Conservation (phyloP, 1,139 yeast species). For the Pichia sp. region DNA sequence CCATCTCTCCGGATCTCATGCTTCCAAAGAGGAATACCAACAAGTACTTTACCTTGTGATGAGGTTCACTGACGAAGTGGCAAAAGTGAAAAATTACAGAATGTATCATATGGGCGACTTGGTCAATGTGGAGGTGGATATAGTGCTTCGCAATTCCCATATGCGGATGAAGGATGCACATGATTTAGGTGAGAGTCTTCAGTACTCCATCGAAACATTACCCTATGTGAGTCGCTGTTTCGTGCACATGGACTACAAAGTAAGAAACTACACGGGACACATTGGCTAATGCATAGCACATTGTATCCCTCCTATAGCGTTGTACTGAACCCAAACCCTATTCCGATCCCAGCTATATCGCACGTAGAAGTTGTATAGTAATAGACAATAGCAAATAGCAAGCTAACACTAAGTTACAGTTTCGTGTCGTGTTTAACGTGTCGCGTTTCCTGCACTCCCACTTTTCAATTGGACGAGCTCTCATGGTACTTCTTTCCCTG, state of each 20-base stretch:
- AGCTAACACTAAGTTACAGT: no score
- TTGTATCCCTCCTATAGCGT: not conserved
- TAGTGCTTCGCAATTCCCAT: slow-evolving; percentile 46
- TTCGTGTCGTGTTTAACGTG: no score
- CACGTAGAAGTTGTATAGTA: no score
- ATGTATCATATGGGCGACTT: slow-evolving; percentile 79
- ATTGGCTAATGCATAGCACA: slow-evolving; percentile 14
- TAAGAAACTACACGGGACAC: slow-evolving; percentile 47
- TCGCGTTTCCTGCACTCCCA: no score
- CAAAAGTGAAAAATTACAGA: slow-evolving; percentile 57
- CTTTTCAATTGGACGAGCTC: no score
- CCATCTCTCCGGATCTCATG: slow-evolving; percentile 70
- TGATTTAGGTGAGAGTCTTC: slow-evolving; percentile 75
- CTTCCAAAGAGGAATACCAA: slow-evolving; percentile 55
- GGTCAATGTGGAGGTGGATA: slow-evolving; percentile 68
- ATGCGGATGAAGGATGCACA: slow-evolving; percentile 61
- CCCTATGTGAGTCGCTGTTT: slow-evolving; percentile 76
- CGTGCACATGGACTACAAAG: slow-evolving; percentile 71
- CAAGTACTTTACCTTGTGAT: slow-evolving; percentile 59
- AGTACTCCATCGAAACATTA: slow-evolving; percentile 70
- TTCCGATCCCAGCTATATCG: no score
- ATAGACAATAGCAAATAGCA: no score
- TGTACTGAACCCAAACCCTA: no score
- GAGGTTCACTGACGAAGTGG: slow-evolving; percentile 63
- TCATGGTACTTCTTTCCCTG: no score